phyloP scores from a whole-genome alignment of 164 flowering plant species.

The Taxillus chinensis region DNA sequence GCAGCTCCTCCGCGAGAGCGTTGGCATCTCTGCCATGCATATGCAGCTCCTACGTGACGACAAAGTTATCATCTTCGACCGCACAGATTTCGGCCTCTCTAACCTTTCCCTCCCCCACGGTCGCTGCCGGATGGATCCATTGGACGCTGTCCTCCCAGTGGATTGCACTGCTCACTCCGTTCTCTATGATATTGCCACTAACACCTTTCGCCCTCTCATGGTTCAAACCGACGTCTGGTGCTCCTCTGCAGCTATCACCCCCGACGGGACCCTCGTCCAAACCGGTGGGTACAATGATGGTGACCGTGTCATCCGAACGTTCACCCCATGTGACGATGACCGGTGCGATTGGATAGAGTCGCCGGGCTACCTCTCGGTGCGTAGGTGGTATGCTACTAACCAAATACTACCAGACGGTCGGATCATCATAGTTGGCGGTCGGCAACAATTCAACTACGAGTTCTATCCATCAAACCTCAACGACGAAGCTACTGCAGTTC shows the following conservation, averaged over 20 bases:
- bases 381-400: slow-evolving; percentile 51
- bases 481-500: background rate
- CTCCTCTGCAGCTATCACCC: slow-evolving; percentile 41
- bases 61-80: slow-evolving; percentile 52
- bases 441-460: slow-evolving; percentile 46
- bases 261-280: slow-evolving; percentile 46
- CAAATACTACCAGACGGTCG: slow-evolving; percentile 50
- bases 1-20: slow-evolving; percentile 23
- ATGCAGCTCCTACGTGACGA: slow-evolving; percentile 49
- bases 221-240: slow-evolving; percentile 62
- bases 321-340: slow-evolving; percentile 23
- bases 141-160: slow-evolving; percentile 16
- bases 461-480: slow-evolving; percentile 25
- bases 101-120: slow-evolving; percentile 35
- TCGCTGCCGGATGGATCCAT: slow-evolving; percentile 27
- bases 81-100: slow-evolving; percentile 58
- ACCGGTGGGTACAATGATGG: slow-evolving; percentile 65
- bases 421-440: slow-evolving; percentile 40
- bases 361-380: slow-evolving; percentile 14
- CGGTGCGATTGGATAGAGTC: slow-evolving; percentile 51
- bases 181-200: slow-evolving; percentile 28
- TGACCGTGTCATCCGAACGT: slow-evolving; percentile 29
- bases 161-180: slow-evolving; percentile 62
- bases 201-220: slow-evolving; percentile 32
- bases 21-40: slow-evolving; percentile 71